A percentile compares a stretch with the other conserved stretches of the same genome.
phyloP scores from a whole-genome alignment of 73 alveolate genomes.

The Blepharisma stoltei region DNA sequence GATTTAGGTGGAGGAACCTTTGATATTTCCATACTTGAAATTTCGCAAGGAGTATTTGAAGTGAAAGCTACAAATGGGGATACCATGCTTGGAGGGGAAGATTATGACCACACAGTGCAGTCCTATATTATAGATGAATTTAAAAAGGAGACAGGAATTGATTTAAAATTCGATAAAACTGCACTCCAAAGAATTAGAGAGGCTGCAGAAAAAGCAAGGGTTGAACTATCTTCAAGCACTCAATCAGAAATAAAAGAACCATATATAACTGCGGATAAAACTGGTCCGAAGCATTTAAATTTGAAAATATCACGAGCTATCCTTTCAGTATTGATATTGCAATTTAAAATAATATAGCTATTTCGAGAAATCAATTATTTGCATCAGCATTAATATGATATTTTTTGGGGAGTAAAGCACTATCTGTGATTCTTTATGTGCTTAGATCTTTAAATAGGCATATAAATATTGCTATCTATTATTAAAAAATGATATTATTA shows the following conservation, averaged over 20 bases:
- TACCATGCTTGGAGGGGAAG: constrained; percentile 97
- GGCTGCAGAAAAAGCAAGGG: constrained; percentile 95
- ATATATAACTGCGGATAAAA: constrained; percentile 81
- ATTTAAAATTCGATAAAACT: constrained; percentile 62
- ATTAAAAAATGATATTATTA: no score
- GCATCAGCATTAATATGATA: no score
- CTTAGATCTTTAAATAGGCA: no score
- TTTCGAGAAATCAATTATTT: no score
- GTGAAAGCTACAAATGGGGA: constrained; percentile 97
- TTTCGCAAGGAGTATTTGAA: constrained; percentile 93
- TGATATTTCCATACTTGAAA: constrained; percentile 85
- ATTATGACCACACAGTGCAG: constrained; percentile 70
- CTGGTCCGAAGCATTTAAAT: constrained; percentile 96
- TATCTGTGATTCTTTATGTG: no score
- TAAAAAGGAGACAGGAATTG: constrained; percentile 76
- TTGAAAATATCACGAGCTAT: no score
- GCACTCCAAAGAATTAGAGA: constrained; percentile 82
- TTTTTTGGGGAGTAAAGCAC: no score
- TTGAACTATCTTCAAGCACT: constrained; percentile 79
- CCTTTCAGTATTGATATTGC: no score
- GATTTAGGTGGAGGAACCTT: constrained; percentile 92
- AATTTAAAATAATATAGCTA: no score
- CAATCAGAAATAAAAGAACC: constrained; percentile 88
- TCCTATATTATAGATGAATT: constrained; percentile 70
- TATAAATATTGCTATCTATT: no score